A percentile compares a stretch with the other conserved stretches of the same genome.
These are phyloP conservation scores for Jaminaea rosea DNA, from an alignment of 1,284 basidiomycete species.

Conservation along the genomic window DNA sequence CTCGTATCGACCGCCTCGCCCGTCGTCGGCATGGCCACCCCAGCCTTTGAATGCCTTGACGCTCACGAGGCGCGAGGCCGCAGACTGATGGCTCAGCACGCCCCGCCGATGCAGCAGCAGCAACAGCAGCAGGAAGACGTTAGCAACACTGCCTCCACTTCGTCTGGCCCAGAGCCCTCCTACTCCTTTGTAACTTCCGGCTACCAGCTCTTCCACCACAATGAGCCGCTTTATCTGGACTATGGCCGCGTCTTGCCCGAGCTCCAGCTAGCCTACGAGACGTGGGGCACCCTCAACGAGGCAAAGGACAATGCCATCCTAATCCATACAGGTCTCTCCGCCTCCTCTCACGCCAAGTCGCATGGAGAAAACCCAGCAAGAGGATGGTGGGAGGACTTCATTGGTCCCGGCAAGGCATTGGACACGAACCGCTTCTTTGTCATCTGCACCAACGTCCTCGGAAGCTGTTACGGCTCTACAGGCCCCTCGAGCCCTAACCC, in stretches of 20 bases:
- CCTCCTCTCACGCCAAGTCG: conserved; percentile 88
- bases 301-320: conserved; percentile 79
- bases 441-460: conserved; percentile 93
- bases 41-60: conserved; percentile 41
- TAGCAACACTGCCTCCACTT: conserved; percentile 1
- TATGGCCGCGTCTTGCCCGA: conserved; percentile 58
- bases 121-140: not conserved
- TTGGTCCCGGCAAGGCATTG: conserved; percentile 77
- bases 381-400: conserved; percentile 99
- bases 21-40: too few relatives aligned
- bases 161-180: conserved; percentile 49
- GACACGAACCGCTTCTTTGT: conserved; percentile 90
- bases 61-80: conserved; percentile 37
- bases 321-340: conserved; percentile 91
- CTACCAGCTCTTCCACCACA: conserved; percentile 46
- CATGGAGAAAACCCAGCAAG: conserved; percentile 66
- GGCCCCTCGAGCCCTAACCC: conserved; percentile 77
- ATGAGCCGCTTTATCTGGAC: conserved; percentile 65
- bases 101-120: too few relatives aligned
- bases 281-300: conserved; percentile 82
- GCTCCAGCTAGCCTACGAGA: conserved; percentile 90
- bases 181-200: conserved; percentile 49
- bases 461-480: conserved; percentile 93
- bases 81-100: conserved; percentile 18
- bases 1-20: too few relatives aligned